Conservation (phyloP, 1,139 yeast genomes). For the Blastobotrys elegans region DNA sequence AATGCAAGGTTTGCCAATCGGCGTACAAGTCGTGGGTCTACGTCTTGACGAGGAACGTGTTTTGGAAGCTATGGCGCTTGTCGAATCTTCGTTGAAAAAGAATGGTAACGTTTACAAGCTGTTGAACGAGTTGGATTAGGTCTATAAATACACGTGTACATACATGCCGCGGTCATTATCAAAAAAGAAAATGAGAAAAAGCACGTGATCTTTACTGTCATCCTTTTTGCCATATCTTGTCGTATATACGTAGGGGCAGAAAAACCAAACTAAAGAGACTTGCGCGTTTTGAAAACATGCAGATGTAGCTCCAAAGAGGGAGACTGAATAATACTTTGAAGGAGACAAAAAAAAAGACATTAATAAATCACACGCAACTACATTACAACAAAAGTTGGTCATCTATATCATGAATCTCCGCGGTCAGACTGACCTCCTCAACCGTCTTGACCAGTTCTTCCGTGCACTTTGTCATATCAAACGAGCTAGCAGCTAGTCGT, state of each 20-base stretch:
- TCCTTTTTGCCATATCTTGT: too few relatives aligned
- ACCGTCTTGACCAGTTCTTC: conserved; percentile 93
- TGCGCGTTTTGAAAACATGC: too few relatives aligned
- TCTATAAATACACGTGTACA: background rate
- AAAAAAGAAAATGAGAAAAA: background rate
- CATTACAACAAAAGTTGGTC: conserved; percentile 15
- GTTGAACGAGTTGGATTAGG: conserved; percentile 22
- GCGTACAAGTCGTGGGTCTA: conserved; percentile 56
- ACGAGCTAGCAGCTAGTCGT: conserved; percentile 90
- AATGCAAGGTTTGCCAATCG: conserved; percentile 60
- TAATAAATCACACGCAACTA: background rate
- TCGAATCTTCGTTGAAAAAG: conserved; percentile 34
- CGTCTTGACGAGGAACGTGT: conserved; percentile 61
- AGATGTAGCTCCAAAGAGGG: too few relatives aligned
- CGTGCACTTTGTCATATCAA: conserved; percentile 93
- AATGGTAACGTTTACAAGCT: conserved; percentile 30
- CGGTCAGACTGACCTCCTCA: conserved; percentile 86
- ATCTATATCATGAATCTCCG: conserved; percentile 51
- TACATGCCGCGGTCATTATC: background rate
- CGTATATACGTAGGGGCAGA: too few relatives aligned
- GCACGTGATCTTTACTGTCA: background rate
- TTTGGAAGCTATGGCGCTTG: conserved; percentile 39
- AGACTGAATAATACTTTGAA: background rate
- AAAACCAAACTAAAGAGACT: too few relatives aligned
- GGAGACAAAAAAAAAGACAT: background rate